phyloP scores from a whole-genome alignment of 164 flowering plant species.

The Nelumbo lutea region DNA sequence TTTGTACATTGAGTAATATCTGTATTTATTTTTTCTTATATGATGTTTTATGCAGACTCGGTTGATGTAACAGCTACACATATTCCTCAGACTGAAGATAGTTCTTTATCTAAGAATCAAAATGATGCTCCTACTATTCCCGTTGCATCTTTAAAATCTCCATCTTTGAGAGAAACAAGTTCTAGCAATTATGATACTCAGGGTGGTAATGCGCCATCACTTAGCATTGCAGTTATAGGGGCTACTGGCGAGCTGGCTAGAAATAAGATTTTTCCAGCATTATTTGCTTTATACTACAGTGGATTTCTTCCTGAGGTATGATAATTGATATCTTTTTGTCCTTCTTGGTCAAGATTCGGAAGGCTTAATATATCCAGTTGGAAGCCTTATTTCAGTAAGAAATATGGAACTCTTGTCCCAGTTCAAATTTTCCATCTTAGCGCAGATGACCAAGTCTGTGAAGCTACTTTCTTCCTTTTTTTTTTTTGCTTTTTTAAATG shows the following conservation, averaged over 20 bases:
- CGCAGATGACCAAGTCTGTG: too few relatives aligned
- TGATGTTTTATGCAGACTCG: conserved; percentile 9
- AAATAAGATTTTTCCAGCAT: conserved; percentile 67
- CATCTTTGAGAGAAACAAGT: conserved; percentile 16
- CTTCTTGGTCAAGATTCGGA: background rate
- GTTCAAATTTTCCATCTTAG: too few relatives aligned
- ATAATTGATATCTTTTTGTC: background rate
- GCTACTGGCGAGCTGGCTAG: conserved; percentile 73
- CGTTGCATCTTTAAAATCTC: conserved; percentile 12
- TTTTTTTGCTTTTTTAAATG: too few relatives aligned
- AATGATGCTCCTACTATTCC: conserved; percentile 11
- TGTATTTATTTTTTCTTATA: background rate
- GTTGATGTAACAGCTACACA: conserved; percentile 9
- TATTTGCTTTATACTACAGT: conserved; percentile 68
- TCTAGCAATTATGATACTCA: conserved; percentile 10
- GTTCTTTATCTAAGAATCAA: conserved; percentile 11
- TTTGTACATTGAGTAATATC: background rate
- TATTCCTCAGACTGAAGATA: conserved; percentile 8
- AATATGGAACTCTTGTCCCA: too few relatives aligned
- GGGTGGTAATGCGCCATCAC: conserved; percentile 26
- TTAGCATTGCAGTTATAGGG: conserved; percentile 66
- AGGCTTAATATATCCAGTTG: too few relatives aligned
- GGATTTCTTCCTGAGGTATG: conserved; percentile 71
- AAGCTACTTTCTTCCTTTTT: too few relatives aligned
- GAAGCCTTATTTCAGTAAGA: too few relatives aligned